Base-by-base conservation (phyloP, 1,139 yeast species). In the Eremothecium gossypii region DNA sequence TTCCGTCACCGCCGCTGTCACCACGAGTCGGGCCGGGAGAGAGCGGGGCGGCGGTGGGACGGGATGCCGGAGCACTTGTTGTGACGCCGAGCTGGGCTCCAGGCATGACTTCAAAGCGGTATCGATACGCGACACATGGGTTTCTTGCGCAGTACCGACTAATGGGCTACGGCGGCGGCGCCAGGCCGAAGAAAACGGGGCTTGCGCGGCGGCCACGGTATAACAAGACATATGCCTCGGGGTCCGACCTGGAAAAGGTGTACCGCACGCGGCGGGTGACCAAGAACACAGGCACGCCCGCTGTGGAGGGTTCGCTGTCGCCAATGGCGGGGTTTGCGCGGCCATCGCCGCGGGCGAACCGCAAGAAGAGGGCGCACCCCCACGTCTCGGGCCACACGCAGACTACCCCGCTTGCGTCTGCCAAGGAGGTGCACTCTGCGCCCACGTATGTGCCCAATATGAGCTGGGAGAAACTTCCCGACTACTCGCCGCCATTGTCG, bases 401-500 rank as follows among this genome's bases (percentile, higher is more conserved):
- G 8, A 40, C 50, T 11, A 49, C 61, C 4, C 61, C 58, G 10
- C 41, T 55, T 36, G 58, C 58, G 10, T 56, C 60, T 2, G 48
- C 54, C 10, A 43, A 36, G 3, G 51, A 47, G 1, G 44, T 54
- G 11, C 41, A 43, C 29, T 41, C 45, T 7, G 46, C 45, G 7
- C 53, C 61, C n/a, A 54, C 51, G 14, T 55, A 57, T 36, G 45
- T 55, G 13, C 62, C 61, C 10, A 54, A 54, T 49, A 73, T 78
- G 53, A 86, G 82, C 54, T 84, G 74, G 69, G 70, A 69, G 49
- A 58, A 69, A 36, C 52, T 73, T 39, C 74, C 74, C n/a, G 96
- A 91, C 63, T 89, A 73, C 61, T 78, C 91, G 7, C 97, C 97
- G 5, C 66, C 84, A 1, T 45, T 69, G 20, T 58, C 70, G 1